Percentiles rank a stretch among this genome's conserved stretches.
phyloP scores from a whole-genome alignment of 2,329 filamentous ascomycete genomes.

The Curvularia lunata region DNA sequence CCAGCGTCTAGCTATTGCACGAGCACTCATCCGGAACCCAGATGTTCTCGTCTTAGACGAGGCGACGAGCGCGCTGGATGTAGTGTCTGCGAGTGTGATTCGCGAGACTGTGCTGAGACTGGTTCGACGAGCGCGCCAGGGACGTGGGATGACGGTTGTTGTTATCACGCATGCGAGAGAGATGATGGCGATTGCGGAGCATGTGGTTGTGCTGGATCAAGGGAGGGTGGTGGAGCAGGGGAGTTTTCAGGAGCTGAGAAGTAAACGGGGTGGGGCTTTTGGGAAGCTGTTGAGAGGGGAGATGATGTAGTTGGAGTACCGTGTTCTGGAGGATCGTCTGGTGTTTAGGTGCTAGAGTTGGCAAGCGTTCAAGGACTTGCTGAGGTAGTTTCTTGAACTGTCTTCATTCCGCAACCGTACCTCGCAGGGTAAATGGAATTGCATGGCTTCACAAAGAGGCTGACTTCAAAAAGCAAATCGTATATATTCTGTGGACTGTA shows the following conservation, averaged over 20 bases:
- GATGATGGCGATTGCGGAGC: constrained; percentile 84
- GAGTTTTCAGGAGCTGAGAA: constrained; percentile 64
- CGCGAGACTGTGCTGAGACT: constrained; percentile 63
- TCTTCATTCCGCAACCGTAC: neutral
- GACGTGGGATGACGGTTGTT: constrained; percentile 67
- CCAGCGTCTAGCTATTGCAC: constrained; percentile 80
- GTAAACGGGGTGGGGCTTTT: constrained; percentile 39
- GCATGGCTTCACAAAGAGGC: neutral
- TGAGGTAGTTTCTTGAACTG: neutral
- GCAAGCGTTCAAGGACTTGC: neutral
- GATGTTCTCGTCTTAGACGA: constrained; percentile 82
- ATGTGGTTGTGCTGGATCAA: constrained; percentile 74
- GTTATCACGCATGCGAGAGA: constrained; percentile 81
- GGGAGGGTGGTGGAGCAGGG: constrained; percentile 72
- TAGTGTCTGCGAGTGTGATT: constrained; percentile 68
- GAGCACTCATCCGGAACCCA: constrained; percentile 75
- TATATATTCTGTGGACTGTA: constrained; percentile 2
- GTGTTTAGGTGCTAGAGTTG: neutral
- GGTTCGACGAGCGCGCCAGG: neutral
- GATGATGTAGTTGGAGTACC: constrained; percentile 25
- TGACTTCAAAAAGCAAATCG: neutral
- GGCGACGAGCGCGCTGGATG: constrained; percentile 81
- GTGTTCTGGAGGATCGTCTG: no score
- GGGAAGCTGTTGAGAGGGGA: constrained; percentile 49
- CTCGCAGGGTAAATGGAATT: neutral